Evolutionary conservation across 2,329 filamentous ascomycete genomes (phyloP), one percentile per base, ranked within the genome.

Genomic region (Cladosporium colombiae): DNA sequence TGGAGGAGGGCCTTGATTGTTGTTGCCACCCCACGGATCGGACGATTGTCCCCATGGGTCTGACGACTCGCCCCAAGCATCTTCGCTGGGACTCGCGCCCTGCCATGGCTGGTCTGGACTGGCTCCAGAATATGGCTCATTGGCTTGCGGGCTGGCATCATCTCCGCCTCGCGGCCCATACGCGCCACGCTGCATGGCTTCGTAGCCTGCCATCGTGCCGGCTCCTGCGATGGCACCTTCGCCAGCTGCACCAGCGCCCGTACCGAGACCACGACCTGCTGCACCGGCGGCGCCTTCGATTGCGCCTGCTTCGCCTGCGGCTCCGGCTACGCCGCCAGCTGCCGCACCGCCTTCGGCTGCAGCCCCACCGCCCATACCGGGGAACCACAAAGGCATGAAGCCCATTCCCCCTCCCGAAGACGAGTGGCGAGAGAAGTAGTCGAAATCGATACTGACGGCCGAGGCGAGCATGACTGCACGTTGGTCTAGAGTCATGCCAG

Each of bases 391-490:
- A 0, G 86, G 86, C 73, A 88, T 81, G 46, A 82, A 80, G 1
- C 83, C 79, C 18, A 81, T 76, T 18, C 78, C 73, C 18, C 66
- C 77, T 11, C 81, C 80, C 2, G 78, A 74, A 21, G 78, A 75
- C 62, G 84, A 86, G 68, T 88, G 85, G 1, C 86, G 81, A 66
- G 86, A 88, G 77, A 89, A 89, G 75, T 89, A 89, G 73, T 89
- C 87, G 67, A 89, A 89, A 71, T 89, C 87, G 56, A 89, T 82
- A 65, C 81, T 86, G 14, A 89, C 86, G 7, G 87, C 87, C 0
- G 87, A 88, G 11, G 87, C 86, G 10, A 89, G 81, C 86, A 89
- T 89, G 29, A 89, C 82, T 2, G 87, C 87, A 62, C 87, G 81
- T 74, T 89, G 86, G 70, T 89, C 87, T 2, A 89, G 81, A 1